Evolutionary conservation across 129 eudicot genomes (phyloP).

Genomic region (Saussurea involucrata): DNA sequence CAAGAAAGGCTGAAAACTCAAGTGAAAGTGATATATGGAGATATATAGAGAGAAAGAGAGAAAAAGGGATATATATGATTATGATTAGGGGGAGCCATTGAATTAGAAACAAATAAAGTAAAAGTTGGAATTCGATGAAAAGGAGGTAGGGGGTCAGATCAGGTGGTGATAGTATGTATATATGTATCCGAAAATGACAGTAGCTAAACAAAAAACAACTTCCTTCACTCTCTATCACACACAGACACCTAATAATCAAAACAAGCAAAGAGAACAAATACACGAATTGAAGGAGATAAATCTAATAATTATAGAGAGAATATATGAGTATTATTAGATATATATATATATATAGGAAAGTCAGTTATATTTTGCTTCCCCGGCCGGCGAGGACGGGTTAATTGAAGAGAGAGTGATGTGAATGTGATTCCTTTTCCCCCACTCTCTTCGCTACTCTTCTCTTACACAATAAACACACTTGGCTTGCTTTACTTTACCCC

Average conservation of each 20-base stretch:
- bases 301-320: not conserved
- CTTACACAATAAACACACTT: not conserved
- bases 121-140: conserved; percentile 20
- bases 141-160: conserved; percentile 20
- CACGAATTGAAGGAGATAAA: not conserved
- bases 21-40: conserved; percentile 2
- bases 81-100: not conserved
- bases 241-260: conserved; percentile 19
- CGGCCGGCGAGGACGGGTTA: not conserved
- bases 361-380: not conserved
- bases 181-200: conserved; percentile 67
- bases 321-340: not conserved
- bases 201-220: conserved; percentile 20
- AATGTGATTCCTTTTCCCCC: conserved; percentile 55
- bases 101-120: conserved; percentile 7
- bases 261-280: conserved; percentile 15
- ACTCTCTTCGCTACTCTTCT: conserved; percentile 34
- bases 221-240: conserved; percentile 19
- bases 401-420: conserved; percentile 11
- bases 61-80: no score
- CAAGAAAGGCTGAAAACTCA: conserved; percentile 3
- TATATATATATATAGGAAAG: not conserved
- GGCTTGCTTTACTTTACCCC: not conserved
- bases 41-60: not conserved
- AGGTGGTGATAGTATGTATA: conserved; percentile 45